These are phyloP conservation scores for Pseudogymnoascus sp. DNA, from an alignment of 2,329 filamentous ascomycete species.

Conservation along the genomic window DNA sequence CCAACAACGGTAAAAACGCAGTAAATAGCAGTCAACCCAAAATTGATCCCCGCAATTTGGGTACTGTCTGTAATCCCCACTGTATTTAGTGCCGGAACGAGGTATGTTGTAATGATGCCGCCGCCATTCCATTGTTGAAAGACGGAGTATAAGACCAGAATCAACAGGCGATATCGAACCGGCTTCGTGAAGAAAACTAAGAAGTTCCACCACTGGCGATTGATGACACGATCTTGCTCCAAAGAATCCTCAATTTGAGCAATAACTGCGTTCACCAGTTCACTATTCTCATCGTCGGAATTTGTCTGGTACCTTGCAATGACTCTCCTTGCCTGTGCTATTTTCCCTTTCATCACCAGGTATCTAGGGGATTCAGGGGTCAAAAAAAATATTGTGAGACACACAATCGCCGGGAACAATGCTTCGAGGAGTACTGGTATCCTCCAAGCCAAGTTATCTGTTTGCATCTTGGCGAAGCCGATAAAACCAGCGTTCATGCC, in stretches of 20 bases:
- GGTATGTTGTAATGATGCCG: constrained; percentile 36
- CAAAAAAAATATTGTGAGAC: constrained; percentile 22
- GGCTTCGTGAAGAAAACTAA: constrained; percentile 37
- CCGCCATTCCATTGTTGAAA: constrained; percentile 41
- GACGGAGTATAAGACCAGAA: constrained; percentile 36
- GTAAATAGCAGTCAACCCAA: constrained; percentile 36
- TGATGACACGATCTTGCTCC: constrained; percentile 20
- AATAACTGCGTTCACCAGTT: constrained; percentile 20
- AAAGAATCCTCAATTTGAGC: constrained; percentile 25
- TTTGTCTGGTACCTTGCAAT: constrained; percentile 17
- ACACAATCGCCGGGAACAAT: constrained; percentile 28
- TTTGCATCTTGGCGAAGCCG: constrained; percentile 26
- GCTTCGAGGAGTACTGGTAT: constrained; percentile 29
- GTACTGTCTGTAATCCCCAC: constrained; percentile 32
- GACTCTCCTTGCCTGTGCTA: not conserved
- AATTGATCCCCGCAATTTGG: constrained; percentile 34
- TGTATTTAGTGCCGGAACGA: constrained; percentile 33
- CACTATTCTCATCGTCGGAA: constrained; percentile 21
- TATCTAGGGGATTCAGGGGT: constrained; percentile 12
- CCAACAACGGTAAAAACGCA: constrained; percentile 38
- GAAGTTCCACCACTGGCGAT: constrained; percentile 37
- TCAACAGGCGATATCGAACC: constrained; percentile 35
- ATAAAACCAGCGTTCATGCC: constrained; percentile 32
- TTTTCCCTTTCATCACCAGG: constrained; percentile 20
- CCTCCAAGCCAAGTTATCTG: constrained; percentile 26